Evolutionary conservation across 805 yeast species (phyloP).

Genomic region (Candida palmyrensis): DNA sequence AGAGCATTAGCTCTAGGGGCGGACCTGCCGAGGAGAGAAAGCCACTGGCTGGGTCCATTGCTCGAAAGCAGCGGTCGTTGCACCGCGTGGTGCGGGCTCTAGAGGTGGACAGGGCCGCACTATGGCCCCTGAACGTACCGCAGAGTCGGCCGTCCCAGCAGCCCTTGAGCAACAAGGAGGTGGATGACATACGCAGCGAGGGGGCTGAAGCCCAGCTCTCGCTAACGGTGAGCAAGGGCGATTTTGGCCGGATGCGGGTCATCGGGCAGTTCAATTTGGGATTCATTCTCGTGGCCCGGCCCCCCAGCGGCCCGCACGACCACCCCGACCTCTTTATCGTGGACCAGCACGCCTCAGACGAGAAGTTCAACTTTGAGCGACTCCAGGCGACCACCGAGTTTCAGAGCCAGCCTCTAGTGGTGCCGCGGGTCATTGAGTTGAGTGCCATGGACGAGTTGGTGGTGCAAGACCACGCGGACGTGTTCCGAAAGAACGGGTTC

Average conservation of each 20-base stretch:
- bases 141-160: not conserved
- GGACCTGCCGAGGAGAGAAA: too few relatives aligned
- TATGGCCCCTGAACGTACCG: too few relatives aligned
- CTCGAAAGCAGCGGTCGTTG: too few relatives aligned
- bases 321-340: slow-evolving; percentile 67
- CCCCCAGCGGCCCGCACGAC: slow-evolving; percentile 24
- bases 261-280: slow-evolving; percentile 97
- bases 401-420: slow-evolving; percentile 65
- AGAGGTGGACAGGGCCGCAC: too few relatives aligned
- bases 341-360: slow-evolving; percentile 98
- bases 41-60: too few relatives aligned
- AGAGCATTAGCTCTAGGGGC: too few relatives aligned
- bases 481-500: slow-evolving; percentile 77
- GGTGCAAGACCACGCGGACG: slow-evolving; percentile 52
- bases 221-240: slow-evolving; percentile 60
- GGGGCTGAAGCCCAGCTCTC: slow-evolving; percentile 57
- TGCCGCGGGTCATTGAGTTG: slow-evolving; percentile 54
- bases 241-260: slow-evolving; percentile 69
- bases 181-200: slow-evolving; percentile 42
- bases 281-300: slow-evolving; percentile 69
- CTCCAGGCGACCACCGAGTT: slow-evolving; percentile 53
- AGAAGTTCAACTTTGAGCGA: slow-evolving; percentile 83
- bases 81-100: too few relatives aligned
- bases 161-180: slow-evolving; percentile 4
- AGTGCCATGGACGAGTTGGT: slow-evolving; percentile 74